Conservation (phyloP, 768 basidiomycete species). For the Mycena amicta region DNA sequence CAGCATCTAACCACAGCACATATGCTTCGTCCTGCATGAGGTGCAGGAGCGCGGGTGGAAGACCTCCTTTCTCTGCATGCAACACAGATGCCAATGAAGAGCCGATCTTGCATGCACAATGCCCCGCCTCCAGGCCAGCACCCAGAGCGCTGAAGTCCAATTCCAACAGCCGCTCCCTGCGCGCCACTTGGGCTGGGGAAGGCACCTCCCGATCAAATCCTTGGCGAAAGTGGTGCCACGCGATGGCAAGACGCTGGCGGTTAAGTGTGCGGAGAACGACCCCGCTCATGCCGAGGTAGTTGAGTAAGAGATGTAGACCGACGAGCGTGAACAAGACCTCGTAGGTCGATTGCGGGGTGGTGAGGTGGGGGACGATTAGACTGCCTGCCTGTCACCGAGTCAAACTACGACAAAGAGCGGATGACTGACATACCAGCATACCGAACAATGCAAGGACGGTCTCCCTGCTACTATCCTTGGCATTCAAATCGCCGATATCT, state of each 20-base stretch:
- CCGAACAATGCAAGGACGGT: conserved; percentile 68
- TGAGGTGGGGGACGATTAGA: conserved; percentile 58
- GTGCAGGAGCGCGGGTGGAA: conserved; percentile 35
- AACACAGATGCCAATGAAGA: conserved; percentile 41
- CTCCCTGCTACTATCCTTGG: conserved; percentile 74
- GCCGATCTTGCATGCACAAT: conserved; percentile 47
- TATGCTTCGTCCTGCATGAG: conserved; percentile 51
- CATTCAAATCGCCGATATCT: conserved; percentile 71
- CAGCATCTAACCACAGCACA: conserved; percentile 53
- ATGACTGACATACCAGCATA: conserved; percentile 68
- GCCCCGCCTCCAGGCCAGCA: conserved; percentile 35
- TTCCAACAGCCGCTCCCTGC: conserved; percentile 48
- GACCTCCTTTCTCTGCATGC: conserved; percentile 22
- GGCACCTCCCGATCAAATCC: conserved; percentile 19
- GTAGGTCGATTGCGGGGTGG: conserved; percentile 51
- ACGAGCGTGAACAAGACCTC: conserved; percentile 53
- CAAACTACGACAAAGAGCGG: too few species aligned
- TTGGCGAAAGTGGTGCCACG: conserved; percentile 48
- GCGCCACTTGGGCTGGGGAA: conserved; percentile 43
- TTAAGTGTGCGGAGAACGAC: conserved; percentile 62
- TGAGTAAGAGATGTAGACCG: conserved; percentile 54
- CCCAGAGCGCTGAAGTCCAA: background rate
- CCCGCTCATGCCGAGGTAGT: conserved; percentile 62
- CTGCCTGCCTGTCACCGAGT: conserved; percentile 66
- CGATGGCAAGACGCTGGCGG: conserved; percentile 56